These are phyloP conservation scores for Hansenula lynferdii DNA, from an alignment of 1,139 yeast genomes.

Conservation along the genomic window DNA sequence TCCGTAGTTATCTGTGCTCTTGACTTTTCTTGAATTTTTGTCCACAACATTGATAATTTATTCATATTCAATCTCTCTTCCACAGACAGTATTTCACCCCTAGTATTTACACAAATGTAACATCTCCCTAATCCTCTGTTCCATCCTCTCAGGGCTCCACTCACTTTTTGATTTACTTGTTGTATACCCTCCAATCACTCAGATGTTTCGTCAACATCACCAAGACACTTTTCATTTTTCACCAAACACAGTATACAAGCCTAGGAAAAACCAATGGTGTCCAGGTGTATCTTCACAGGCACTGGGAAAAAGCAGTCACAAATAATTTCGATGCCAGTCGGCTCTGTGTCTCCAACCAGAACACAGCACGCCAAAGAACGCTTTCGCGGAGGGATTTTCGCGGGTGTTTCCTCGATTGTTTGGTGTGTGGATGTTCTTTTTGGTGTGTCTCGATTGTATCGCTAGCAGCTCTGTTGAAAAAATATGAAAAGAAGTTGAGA, in stretches of 20 bases:
- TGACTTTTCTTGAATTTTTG: no score
- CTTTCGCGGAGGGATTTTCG: neutral
- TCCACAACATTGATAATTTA: no score
- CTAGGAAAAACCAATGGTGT: neutral
- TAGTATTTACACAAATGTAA: no score
- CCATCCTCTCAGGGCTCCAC: no score
- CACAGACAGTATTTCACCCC: no score
- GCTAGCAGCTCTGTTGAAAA: neutral
- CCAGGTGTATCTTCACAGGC: neutral
- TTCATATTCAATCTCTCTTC: no score
- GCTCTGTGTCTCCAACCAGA: no score
- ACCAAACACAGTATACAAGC: neutral
- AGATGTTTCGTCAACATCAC: no score
- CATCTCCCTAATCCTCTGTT: no score
- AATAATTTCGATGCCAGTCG: no score
- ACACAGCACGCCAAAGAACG: neutral
- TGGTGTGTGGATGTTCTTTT: conserved; percentile 5
- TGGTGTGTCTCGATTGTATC: no score
- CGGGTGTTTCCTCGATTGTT: neutral
- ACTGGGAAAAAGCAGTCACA: neutral
- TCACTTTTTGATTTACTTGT: conserved; percentile 7
- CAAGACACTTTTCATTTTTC: neutral
- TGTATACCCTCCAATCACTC: neutral
- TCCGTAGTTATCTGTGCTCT: no score
- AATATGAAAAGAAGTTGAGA: conserved; percentile 7